Percentiles rank a stretch among this genome's conserved stretches.
Evolutionary conservation across 2,329 filamentous ascomycete species (phyloP).

Genomic region (Botryotinia narcissicola): DNA sequence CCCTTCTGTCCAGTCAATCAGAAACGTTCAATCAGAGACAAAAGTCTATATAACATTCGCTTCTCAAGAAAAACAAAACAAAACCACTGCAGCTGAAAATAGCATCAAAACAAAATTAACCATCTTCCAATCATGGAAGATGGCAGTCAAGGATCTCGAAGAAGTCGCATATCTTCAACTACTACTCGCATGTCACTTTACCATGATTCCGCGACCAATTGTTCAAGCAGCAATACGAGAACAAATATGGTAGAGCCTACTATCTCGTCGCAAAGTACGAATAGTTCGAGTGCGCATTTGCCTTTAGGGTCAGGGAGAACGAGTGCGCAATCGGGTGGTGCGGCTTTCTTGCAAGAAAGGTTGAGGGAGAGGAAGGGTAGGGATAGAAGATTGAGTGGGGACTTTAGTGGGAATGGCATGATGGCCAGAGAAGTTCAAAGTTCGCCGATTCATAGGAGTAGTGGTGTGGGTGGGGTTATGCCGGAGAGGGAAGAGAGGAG

Average conservation of each 20-base stretch:
- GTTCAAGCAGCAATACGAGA: constrained; percentile 29
- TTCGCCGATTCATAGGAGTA: constrained; percentile 31
- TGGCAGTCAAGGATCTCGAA: constrained; percentile 17
- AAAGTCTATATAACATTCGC: neutral
- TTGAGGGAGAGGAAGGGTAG: constrained; percentile 39
- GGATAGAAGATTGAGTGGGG: constrained; percentile 32
- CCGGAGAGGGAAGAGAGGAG: constrained; percentile 31
- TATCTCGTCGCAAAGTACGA: constrained; percentile 17
- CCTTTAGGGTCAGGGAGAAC: constrained; percentile 20
- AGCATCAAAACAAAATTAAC: neutral
- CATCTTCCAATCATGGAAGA: constrained; percentile 19
- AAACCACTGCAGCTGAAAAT: neutral
- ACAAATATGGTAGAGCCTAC: constrained; percentile 29
- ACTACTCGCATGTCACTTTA: constrained; percentile 5
- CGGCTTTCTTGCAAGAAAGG: constrained; percentile 38
- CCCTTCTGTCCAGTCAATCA: neutral
- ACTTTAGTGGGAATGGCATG: constrained; percentile 22
- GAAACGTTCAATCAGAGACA: neutral
- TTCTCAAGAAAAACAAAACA: neutral
- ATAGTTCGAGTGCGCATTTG: constrained; percentile 25
- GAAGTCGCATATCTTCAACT: constrained; percentile 22
- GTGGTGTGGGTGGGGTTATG: constrained; percentile 17
- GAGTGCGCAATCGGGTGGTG: constrained; percentile 24
- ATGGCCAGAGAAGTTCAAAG: constrained; percentile 32
- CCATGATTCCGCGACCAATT: constrained; percentile 24